Base-by-base conservation (phyloP, 441 rosid genomes). In the Corymbia calophylla region DNA sequence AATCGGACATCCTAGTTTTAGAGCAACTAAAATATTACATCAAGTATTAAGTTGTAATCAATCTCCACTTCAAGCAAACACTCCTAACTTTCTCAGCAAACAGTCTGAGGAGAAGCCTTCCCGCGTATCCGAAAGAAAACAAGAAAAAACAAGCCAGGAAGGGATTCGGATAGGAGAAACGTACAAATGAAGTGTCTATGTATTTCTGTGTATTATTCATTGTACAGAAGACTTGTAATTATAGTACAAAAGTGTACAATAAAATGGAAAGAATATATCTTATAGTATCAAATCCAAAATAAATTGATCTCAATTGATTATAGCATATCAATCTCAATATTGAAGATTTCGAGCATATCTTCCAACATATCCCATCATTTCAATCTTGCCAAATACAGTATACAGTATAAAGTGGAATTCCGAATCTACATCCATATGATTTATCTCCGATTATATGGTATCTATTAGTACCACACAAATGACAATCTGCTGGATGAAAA, bases 391-490 rank as follows among this genome's bases (percentile, higher is more conserved):
- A 66, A 66, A 66, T 31, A 66, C 35, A 66, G 32, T 66, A 66
- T 31, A 66, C 35, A 66, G 32, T 66, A 66, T 8, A 31, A 66
- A 66, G 73, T 2, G 21, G 73, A 91, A 91, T 86, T 88, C 89
- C 35, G 92, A 94, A 92, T 93, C 91, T 93, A 93, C 35, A 7
- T 15, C 19, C 3, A 10, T 64, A 7, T 64, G 19, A 64, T 64
- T n/a, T n/a, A n/a, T 64, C 73, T 64, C 73, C 3, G 19, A n/a
- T 7, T 29, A 64, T 9, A 64, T 64, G 73, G 73, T n/a, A 64
- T 64, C 4, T 18, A 64, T n/a, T 64, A n/a, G 73, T 64, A 64
- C 35, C 35, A n/a, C 19, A 64, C 18, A 64, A 64, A 64, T 64
- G 73, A 35, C 9, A 35, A 64, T 64, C 35, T 8, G 35, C 73